phyloP scores from a whole-genome alignment of 371 early-diverging fungal species.

The Mucor saturninus region DNA sequence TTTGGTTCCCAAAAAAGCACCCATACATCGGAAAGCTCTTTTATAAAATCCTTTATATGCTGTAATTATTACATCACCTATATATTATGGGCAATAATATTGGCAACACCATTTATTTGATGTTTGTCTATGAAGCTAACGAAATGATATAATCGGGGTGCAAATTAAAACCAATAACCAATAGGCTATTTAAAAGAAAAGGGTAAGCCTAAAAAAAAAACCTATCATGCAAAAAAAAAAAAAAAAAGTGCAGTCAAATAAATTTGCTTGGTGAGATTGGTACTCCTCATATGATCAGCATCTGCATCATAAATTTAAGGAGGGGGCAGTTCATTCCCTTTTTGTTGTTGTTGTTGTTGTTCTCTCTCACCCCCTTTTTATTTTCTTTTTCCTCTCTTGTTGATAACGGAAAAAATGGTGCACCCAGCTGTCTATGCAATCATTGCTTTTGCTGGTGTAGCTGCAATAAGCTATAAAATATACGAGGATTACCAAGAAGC shows the following conservation, averaged over 20 bases:
- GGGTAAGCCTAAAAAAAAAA: too few relatives aligned
- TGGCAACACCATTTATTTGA: too few relatives aligned
- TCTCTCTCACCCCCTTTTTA: background rate
- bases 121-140: too few relatives aligned
- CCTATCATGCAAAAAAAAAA: background rate
- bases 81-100: too few relatives aligned
- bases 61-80: too few relatives aligned
- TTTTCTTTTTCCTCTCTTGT: background rate
- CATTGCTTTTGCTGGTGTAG: background rate
- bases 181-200: too few relatives aligned
- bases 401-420: background rate
- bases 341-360: slow-evolving; percentile 3
- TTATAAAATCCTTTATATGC: too few relatives aligned
- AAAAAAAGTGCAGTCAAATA: background rate
- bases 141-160: too few relatives aligned
- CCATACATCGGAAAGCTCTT: too few relatives aligned
- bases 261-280: background rate
- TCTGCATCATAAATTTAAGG: background rate
- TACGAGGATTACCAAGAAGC: slow-evolving; percentile 11
- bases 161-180: too few relatives aligned
- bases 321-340: slow-evolving; percentile 7
- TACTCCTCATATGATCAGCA: background rate
- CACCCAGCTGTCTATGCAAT: slow-evolving; percentile 17
- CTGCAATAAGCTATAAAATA: slow-evolving; percentile 1
- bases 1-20: too few relatives aligned